phyloP scores from a whole-genome alignment of 75 land plant species.

The Pinus tabuliformis region DNA sequence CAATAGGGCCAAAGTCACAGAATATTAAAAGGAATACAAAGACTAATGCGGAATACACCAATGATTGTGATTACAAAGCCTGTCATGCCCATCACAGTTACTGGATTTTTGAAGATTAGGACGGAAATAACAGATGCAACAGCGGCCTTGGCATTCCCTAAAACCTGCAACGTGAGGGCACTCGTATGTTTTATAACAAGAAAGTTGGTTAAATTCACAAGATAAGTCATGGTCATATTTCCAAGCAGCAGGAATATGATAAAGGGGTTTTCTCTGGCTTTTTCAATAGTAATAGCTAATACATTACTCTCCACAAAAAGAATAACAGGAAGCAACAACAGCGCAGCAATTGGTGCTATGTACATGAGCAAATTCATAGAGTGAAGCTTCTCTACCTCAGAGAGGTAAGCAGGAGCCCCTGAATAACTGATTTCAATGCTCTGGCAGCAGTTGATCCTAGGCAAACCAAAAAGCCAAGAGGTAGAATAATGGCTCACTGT shows the following conservation, averaged over 20 bases:
- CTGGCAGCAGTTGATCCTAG: slow-evolving; percentile 78
- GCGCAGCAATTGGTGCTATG: slow-evolving; percentile 86
- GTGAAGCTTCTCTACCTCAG: slow-evolving; percentile 75
- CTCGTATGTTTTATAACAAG: slow-evolving; percentile 92
- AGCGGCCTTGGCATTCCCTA: slow-evolving; percentile 92
- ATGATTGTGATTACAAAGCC: slow-evolving; percentile 74
- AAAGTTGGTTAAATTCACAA: slow-evolving; percentile 82
- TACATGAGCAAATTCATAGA: slow-evolving; percentile 87
- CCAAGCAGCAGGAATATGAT: slow-evolving; percentile 55
- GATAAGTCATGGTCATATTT: slow-evolving; percentile 82
- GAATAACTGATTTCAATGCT: slow-evolving; percentile 87
- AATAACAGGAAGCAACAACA: slow-evolving; percentile 56
- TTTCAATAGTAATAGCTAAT: slow-evolving; percentile 34
- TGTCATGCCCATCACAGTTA: slow-evolving; percentile 78
- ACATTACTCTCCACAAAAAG: slow-evolving; percentile 67
- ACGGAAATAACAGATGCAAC: slow-evolving; percentile 84
- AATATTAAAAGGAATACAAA: background rate
- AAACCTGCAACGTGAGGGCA: slow-evolving; percentile 81
- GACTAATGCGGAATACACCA: slow-evolving; percentile 53
- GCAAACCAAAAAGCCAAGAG: slow-evolving; percentile 80
- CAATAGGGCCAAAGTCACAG: background rate
- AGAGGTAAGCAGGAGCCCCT: slow-evolving; percentile 70
- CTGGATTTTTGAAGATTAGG: slow-evolving; percentile 80
- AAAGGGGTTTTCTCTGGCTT: slow-evolving; percentile 32
- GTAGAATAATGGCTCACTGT: slow-evolving; percentile 84